Evolutionary conservation across 331 rosid species (phyloP).

Genomic region (Erythrophleum ivorense): DNA sequence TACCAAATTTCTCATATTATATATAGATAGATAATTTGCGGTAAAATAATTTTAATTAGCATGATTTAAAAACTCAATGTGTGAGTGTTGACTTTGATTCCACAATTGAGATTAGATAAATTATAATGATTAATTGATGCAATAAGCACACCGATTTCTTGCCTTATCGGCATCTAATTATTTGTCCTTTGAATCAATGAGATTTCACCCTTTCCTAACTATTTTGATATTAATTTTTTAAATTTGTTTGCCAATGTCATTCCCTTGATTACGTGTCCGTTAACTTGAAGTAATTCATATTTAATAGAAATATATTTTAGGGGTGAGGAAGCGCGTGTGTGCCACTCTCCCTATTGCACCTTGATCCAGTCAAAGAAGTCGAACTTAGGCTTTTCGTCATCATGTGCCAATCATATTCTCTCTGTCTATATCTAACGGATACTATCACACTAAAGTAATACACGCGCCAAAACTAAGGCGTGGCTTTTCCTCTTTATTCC

Average conservation of each 20-base stretch:
- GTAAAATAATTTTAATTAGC: neutral
- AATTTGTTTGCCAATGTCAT: neutral
- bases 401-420: constrained; percentile 36
- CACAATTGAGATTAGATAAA: neutral
- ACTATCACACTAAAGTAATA: neutral
- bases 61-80: neutral
- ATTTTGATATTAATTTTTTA: neutral
- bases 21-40: neutral
- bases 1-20: neutral
- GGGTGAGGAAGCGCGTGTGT: neutral
- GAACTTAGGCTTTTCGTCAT: constrained; percentile 31
- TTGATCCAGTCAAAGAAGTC: constrained; percentile 42
- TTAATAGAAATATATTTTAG: neutral
- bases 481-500: neutral
- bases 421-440: constrained; percentile 32
- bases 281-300: neutral
- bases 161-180: constrained; percentile 40
- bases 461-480: neutral
- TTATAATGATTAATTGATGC: constrained; percentile 6
- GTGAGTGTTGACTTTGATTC: constrained; percentile 10
- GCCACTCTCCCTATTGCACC: constrained; percentile 22
- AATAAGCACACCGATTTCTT: constrained; percentile 21
- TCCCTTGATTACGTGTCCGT: constrained; percentile 1
- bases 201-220: neutral
- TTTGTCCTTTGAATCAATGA: constrained; percentile 23